Percentiles rank a stretch among this genome's conserved stretches.
These are phyloP conservation scores for Pythium biforme DNA, from an alignment of 352 stramenopile species.

Conservation along the genomic window DNA sequence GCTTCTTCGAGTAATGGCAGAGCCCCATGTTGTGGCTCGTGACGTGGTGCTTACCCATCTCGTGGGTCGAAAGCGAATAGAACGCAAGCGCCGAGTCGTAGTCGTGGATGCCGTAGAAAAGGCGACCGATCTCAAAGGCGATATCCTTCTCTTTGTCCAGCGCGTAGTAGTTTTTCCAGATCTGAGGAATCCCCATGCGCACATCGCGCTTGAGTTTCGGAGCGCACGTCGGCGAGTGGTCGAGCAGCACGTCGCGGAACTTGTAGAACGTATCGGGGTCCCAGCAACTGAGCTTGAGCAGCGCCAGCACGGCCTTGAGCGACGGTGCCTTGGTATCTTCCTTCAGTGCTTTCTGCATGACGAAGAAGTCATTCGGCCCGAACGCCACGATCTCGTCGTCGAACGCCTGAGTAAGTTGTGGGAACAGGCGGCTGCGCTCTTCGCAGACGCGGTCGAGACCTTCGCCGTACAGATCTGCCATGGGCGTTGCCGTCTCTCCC, in stretches of 20 bases:
- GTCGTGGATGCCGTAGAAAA: conserved; percentile 93
- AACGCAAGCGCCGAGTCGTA: conserved; percentile 90
- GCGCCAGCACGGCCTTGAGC: conserved; percentile 84
- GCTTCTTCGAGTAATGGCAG: conserved; percentile 91
- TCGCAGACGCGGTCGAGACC: conserved; percentile 62
- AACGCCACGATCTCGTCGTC: conserved; percentile 87
- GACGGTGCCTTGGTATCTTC: conserved; percentile 80
- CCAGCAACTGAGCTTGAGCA: conserved; percentile 92
- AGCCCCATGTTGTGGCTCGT: conserved; percentile 96
- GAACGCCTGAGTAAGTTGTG: conserved; percentile 75
- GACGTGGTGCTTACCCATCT: conserved; percentile 94
- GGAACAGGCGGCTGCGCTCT: conserved; percentile 59
- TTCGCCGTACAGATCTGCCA: conserved; percentile 45
- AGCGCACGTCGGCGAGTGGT: conserved; percentile 68
- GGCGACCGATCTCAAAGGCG: conserved; percentile 86
- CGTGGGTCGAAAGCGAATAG: conserved; percentile 82
- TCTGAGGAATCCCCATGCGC: conserved; percentile 72
- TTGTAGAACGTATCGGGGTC: conserved; percentile 96
- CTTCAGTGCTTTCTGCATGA: conserved; percentile 90
- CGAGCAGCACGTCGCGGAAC: conserved; percentile 90
- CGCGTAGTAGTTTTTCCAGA: conserved; percentile 93
- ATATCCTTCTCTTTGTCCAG: conserved; percentile 93
- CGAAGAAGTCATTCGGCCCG: conserved; percentile 94
- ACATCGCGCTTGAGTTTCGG: conserved; percentile 82
- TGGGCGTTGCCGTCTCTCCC: conserved; percentile 15